Percentiles rank a stretch among this genome's conserved stretches.
Conservation (phyloP, 345 rosid species). For the Populus tremula region DNA sequence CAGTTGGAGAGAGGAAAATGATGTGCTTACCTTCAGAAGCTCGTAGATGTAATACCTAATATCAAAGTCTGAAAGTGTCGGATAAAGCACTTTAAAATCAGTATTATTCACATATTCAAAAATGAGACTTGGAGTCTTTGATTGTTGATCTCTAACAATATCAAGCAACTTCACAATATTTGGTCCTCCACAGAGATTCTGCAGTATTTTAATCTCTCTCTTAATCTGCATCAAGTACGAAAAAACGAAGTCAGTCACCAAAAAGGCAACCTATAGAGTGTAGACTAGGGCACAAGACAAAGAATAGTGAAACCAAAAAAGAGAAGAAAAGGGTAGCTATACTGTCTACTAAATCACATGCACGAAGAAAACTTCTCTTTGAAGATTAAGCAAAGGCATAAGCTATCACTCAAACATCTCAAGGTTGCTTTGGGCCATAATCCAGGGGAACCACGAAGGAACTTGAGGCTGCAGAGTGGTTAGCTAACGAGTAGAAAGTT, state of each 20-base stretch:
- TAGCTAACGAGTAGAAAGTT: neutral
- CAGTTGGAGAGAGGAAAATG: neutral
- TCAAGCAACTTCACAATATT: slow-evolving; percentile 87
- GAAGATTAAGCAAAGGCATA: neutral
- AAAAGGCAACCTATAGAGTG: neutral
- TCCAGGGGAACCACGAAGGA: neutral
- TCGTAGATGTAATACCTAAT: slow-evolving; percentile 83
- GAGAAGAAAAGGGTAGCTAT: neutral
- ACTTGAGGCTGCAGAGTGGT: neutral
- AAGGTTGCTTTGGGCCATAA: neutral
- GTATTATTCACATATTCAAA: slow-evolving; percentile 92
- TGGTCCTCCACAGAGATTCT: slow-evolving; percentile 98
- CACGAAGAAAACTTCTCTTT: neutral
- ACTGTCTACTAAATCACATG: neutral
- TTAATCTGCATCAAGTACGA: slow-evolving; percentile 57
- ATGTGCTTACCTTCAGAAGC: slow-evolving; percentile 68
- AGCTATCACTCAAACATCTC: neutral
- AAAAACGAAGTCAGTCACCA: neutral
- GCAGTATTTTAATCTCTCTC: slow-evolving; percentile 95
- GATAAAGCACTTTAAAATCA: slow-evolving; percentile 92
- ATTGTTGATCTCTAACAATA: slow-evolving; percentile 96
- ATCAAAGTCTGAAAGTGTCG: slow-evolving; percentile 81
- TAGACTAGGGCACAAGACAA: neutral
- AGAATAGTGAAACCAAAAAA: neutral
- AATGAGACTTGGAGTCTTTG: slow-evolving; percentile 87